These are phyloP conservation scores for Cyclostephanos tholiformis DNA, from an alignment of 108 stramenopile genomes.

Conservation along the genomic window DNA sequence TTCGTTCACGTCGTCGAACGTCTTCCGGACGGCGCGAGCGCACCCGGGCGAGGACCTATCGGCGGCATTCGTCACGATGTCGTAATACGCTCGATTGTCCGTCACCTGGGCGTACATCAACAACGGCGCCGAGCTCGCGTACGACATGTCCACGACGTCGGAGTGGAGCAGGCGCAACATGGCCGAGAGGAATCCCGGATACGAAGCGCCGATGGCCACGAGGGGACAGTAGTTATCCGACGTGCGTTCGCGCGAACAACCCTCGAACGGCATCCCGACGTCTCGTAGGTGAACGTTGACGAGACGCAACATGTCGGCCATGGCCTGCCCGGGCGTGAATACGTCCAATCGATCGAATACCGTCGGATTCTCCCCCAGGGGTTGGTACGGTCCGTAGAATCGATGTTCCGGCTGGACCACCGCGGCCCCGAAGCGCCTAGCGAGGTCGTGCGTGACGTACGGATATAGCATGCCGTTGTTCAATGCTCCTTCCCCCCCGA, in stretches of 20 bases:
- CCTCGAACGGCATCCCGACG: constrained; percentile 17
- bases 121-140: constrained; percentile 70
- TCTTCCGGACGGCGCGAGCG: constrained; percentile 41
- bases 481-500: constrained; percentile 74
- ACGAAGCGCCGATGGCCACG: constrained; percentile 73
- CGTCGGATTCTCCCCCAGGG: constrained; percentile 36
- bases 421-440: constrained; percentile 62
- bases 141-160: constrained; percentile 69
- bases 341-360: constrained; percentile 24
- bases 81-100: constrained; percentile 58
- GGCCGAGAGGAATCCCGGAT: constrained; percentile 74
- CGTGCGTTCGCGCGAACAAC: constrained; percentile 37
- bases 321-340: constrained; percentile 68
- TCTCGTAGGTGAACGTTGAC: constrained; percentile 33
- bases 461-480: constrained; percentile 67
- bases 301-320: constrained; percentile 45
- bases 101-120: constrained; percentile 62
- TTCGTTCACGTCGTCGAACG: constrained; percentile 38
- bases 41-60: constrained; percentile 63
- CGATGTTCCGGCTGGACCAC: constrained; percentile 81
- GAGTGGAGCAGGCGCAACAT: constrained; percentile 68
- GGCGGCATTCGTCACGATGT: constrained; percentile 59
- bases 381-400: constrained; percentile 78
- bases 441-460: constrained; percentile 62
- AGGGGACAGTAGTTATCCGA: constrained; percentile 71